These are phyloP conservation scores for Penicillium crystallinum DNA, from an alignment of 495 filamentous ascomycete species.

Conservation along the genomic window DNA sequence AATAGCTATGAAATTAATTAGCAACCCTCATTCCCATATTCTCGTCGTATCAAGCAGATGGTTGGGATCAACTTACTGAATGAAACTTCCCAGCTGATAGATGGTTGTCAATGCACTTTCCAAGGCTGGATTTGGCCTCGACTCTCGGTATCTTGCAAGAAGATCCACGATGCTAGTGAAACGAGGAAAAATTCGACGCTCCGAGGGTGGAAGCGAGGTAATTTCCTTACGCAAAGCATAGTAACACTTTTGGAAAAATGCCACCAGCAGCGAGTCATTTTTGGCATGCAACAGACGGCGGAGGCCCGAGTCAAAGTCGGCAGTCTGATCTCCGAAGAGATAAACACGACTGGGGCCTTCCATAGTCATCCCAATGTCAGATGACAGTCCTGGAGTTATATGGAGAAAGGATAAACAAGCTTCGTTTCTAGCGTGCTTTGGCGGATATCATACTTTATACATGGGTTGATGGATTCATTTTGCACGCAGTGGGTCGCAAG, in stretches of 20 bases:
- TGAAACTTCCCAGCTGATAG: constrained; percentile 68
- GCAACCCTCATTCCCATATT: too few species aligned
- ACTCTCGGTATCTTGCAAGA: constrained; percentile 59
- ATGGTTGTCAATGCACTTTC: constrained; percentile 65
- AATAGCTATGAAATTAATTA: constrained; percentile 25
- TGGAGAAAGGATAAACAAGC: constrained; percentile 6
- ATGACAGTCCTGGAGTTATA: constrained; percentile 12
- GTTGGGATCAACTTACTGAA: constrained; percentile 58
- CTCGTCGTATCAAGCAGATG: too few species aligned
- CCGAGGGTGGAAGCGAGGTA: constrained; percentile 51
- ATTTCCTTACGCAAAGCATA: constrained; percentile 62
- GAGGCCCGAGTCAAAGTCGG: constrained; percentile 63
- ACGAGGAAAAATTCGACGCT: constrained; percentile 58
- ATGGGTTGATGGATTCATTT: neutral
- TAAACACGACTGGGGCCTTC: constrained; percentile 32
- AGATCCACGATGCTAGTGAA: constrained; percentile 68
- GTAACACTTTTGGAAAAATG: constrained; percentile 59
- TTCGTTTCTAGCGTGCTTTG: neutral
- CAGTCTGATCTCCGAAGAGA: constrained; percentile 77
- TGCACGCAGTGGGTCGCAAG: constrained; percentile 4
- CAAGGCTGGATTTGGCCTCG: constrained; percentile 53
- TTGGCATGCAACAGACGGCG: constrained; percentile 57
- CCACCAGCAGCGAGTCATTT: constrained; percentile 57
- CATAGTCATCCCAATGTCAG: constrained; percentile 23
- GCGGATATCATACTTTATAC: constrained; percentile 23